phyloP scores from a whole-genome alignment of 176 grass and related monocot species.

The Tillandsia leiboldiana region DNA sequence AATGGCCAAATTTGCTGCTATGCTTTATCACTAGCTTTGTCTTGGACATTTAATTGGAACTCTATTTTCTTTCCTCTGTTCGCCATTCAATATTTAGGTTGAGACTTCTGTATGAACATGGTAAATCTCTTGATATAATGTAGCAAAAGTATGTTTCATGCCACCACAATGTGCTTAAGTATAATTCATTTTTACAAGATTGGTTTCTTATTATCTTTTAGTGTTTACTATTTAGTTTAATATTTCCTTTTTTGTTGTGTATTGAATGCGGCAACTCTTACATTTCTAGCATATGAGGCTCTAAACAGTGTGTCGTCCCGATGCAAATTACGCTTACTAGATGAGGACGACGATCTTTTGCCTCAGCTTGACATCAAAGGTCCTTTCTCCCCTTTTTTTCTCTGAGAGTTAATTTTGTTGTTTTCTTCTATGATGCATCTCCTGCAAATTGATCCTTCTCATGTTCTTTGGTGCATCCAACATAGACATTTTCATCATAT shows the following conservation, averaged over 20 bases:
- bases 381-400: slow-evolving; percentile 16
- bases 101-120: neutral
- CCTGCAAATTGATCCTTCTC: neutral
- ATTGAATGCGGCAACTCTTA: neutral
- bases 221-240: neutral
- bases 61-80: neutral
- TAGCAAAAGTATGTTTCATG: no score
- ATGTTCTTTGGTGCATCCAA: no score
- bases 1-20: neutral
- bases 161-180: neutral
- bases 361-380: slow-evolving; percentile 52
- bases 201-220: neutral
- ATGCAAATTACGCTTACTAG: slow-evolving; percentile 54
- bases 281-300: slow-evolving; percentile 51
- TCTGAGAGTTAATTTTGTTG: neutral
- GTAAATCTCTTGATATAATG: no score
- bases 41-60: neutral
- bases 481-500: no score
- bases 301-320: slow-evolving; percentile 37
- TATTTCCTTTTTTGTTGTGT: neutral
- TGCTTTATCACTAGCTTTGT: neutral
- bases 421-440: neutral
- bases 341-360: slow-evolving; percentile 48
- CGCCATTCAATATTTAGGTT: neutral
- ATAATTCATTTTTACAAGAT: neutral